phyloP scores from a whole-genome alignment of 495 filamentous ascomycete genomes.

The Penicillium tannophilum region DNA sequence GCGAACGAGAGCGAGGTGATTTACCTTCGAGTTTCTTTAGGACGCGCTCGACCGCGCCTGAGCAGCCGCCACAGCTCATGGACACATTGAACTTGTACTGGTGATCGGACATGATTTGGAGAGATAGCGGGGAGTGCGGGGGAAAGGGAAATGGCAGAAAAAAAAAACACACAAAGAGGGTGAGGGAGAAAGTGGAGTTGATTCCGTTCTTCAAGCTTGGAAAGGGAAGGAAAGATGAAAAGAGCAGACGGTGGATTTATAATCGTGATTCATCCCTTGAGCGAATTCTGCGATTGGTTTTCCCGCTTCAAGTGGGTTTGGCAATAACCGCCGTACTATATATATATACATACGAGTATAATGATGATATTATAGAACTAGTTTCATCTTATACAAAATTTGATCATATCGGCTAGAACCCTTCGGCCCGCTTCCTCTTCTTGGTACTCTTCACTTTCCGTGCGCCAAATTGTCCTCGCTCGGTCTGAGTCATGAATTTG shows the following conservation, averaged over 20 bases:
- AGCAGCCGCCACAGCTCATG: conserved; percentile 72
- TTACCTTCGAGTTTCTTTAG: conserved; percentile 90
- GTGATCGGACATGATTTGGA: conserved; percentile 58
- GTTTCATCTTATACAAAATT: too few species aligned
- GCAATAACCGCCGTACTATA: not conserved
- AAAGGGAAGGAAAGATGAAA: not conserved
- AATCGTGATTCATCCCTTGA: conserved; percentile 18
- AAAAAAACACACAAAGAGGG: conserved; percentile 6
- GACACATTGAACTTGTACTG: conserved; percentile 70
- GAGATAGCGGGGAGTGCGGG: conserved; percentile 5
- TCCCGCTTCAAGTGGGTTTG: not conserved
- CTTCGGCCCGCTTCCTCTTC: conserved; percentile 45
- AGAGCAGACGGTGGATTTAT: conserved; percentile 48
- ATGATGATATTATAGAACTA: too few species aligned
- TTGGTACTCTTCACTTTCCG: conserved; percentile 37
- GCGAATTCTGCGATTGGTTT: conserved; percentile 26
- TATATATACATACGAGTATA: too few species aligned
- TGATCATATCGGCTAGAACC: conserved; percentile 42
- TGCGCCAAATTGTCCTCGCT: conserved; percentile 44
- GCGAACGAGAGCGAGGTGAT: not conserved
- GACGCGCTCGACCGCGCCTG: conserved; percentile 80
- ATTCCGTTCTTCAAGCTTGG: too few species aligned
- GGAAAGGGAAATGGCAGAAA: not conserved
- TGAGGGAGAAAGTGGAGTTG: too few species aligned
- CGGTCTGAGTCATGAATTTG: conserved; percentile 43